Conservation (phyloP, 768 basidiomycete species). For the Macrolepiota fuliginosa region DNA sequence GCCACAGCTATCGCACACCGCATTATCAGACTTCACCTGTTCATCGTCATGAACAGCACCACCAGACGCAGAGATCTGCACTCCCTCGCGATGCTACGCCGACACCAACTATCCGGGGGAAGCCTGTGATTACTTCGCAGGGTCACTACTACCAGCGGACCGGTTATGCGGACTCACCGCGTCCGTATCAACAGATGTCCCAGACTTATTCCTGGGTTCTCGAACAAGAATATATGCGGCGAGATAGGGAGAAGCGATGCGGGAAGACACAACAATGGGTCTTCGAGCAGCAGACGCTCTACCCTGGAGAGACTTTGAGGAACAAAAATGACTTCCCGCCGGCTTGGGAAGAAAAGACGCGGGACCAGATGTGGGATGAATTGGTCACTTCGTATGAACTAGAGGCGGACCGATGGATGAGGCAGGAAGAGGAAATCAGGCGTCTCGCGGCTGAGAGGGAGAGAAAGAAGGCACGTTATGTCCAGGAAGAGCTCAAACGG, state of each 20-base stretch:
- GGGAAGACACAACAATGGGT: constrained; percentile 67
- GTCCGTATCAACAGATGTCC: constrained; percentile 41
- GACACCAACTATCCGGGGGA: constrained; percentile 16
- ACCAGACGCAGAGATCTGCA: constrained; percentile 5
- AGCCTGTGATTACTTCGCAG: constrained; percentile 8
- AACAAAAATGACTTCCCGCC: constrained; percentile 9
- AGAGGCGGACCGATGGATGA: constrained; percentile 53
- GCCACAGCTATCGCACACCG: neutral
- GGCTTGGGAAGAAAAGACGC: constrained; percentile 17
- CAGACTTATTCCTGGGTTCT: constrained; percentile 48
- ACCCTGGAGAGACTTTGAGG: constrained; percentile 20
- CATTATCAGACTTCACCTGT: constrained; percentile 9
- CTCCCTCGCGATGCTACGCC: constrained; percentile 16
- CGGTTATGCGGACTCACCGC: neutral
- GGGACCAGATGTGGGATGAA: constrained; percentile 50
- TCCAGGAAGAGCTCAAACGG: constrained; percentile 53
- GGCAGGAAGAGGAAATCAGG: constrained; percentile 43
- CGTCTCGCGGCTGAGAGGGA: constrained; percentile 44
- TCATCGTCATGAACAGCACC: constrained; percentile 9
- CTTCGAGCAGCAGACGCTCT: constrained; percentile 50
- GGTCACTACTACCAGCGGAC: constrained; percentile 1
- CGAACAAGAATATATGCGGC: constrained; percentile 48
- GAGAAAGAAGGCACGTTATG: constrained; percentile 37
- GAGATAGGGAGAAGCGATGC: constrained; percentile 40
- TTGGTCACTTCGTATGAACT: constrained; percentile 48